These are phyloP conservation scores for Crithidia bombi DNA, from an alignment of 208 protist species.

Conservation along the genomic window DNA sequence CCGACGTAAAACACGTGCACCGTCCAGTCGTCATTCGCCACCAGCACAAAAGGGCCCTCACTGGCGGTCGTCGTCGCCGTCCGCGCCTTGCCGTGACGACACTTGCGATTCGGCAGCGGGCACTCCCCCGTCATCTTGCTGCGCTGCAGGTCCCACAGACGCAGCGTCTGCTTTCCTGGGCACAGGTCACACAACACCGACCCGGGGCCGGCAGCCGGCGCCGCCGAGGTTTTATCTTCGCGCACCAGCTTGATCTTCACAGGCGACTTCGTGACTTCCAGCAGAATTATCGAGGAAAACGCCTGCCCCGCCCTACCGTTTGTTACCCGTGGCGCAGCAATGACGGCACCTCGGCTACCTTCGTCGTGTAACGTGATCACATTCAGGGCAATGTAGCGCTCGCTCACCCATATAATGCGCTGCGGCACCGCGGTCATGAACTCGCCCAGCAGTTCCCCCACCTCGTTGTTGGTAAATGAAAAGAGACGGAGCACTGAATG, in stretches of 20 bases:
- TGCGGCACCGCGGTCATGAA: conserved; percentile 34
- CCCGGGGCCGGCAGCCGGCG: conserved; percentile 14
- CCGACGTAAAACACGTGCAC: conserved; percentile 64
- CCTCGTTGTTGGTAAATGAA: conserved; percentile 33
- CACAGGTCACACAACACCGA: conserved; percentile 20
- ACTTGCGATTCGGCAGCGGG: conserved; percentile 38
- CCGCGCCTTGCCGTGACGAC: conserved; percentile 36
- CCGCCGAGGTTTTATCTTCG: conserved; percentile 7
- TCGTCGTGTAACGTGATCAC: conserved; percentile 1
- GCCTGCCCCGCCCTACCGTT: not conserved
- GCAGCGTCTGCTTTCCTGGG: conserved; percentile 19
- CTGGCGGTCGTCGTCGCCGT: conserved; percentile 30
- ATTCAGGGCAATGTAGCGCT: conserved; percentile 28
- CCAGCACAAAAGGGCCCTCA: conserved; percentile 70
- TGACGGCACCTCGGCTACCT: not conserved
- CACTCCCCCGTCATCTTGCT: conserved; percentile 45
- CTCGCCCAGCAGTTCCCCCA: conserved; percentile 62
- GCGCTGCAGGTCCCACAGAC: conserved; percentile 67
- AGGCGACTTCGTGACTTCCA: conserved; percentile 20
- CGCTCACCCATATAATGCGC: conserved; percentile 57
- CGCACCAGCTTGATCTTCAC: conserved; percentile 19
- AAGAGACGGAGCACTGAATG: conserved; percentile 30
- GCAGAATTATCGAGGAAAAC: conserved; percentile 9
- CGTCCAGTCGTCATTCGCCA: conserved; percentile 69
- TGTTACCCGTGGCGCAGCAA: not conserved